phyloP scores from a whole-genome alignment of 2,329 filamentous ascomycete genomes.

The Fusarium annulatum region DNA sequence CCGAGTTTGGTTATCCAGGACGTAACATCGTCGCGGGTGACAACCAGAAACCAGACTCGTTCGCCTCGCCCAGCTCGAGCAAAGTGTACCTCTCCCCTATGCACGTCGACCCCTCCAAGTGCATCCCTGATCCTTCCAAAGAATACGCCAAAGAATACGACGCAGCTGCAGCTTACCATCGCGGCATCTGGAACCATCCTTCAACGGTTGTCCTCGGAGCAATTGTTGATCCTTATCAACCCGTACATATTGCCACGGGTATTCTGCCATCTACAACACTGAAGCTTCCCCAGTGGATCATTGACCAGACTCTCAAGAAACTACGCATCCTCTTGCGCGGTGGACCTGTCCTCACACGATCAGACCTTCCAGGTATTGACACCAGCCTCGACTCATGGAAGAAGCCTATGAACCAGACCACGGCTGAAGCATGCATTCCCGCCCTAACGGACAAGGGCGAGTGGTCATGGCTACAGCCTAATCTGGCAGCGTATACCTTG shows the following conservation, averaged over 20 bases:
- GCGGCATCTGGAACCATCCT: background rate
- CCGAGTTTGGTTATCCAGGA: background rate
- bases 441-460: background rate
- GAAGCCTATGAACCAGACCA: background rate
- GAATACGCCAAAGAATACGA: background rate
- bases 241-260: background rate
- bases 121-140: rapidly evolving
- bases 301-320: background rate
- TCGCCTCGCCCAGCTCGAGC: background rate
- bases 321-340: background rate
- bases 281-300: background rate
- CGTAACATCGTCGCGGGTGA: background rate
- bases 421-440: background rate
- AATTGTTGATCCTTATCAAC: background rate
- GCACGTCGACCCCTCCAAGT: background rate
- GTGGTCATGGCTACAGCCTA: background rate
- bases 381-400: background rate
- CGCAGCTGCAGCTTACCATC: background rate
- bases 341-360: background rate
- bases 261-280: background rate
- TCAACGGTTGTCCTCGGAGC: background rate
- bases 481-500: rapidly evolving
- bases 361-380: background rate
- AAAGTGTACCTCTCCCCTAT: background rate
- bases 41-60: background rate